Base-by-base conservation (phyloP, 176 grass and related monocot species). In the Thalia dealbata region DNA sequence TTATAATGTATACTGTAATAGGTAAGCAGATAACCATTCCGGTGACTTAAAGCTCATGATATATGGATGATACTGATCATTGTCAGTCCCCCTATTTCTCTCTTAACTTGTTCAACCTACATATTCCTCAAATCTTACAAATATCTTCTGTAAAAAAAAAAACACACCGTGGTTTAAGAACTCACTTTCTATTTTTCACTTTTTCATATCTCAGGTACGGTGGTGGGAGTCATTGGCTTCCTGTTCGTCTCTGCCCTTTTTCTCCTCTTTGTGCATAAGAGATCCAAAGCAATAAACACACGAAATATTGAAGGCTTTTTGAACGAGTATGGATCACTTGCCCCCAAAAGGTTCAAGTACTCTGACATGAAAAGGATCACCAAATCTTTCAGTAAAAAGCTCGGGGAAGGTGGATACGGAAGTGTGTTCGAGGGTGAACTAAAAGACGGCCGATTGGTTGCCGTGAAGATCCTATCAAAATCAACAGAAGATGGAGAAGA, bases 381-480 rank as follows among this genome's bases (percentile, higher is more conserved):
- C 19, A 54, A 61, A 32, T 81, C 38, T 30, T 88, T 91, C 56
- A 69, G 72, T 16, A 63, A 85, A 9, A 83, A 80, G 73, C 23
- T 91, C 19, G 89, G 89, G 67, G 75, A 85, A 78, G 89, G 80
- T 78, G 82, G 89, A 25, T 88, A 78, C 28, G 82, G 85, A 24
- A 83, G 16, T 14, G 89, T 91, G 35, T 91, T 75, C 44, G 10
- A 73, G 30, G 70, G 70, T 21, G 12, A 30, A 11, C 24, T 73
- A 7, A 0, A 73, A 11, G 44, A 70, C 14, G 67, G 43, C 10
- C 28, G 70, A 55, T 55, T 22, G 70, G 70, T 56, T 15, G 70
- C 70, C 4, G 50, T 73, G 50, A 73, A 73, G 50, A n/a, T 73
- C 45, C 51, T 73, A 32, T 38, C 13, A 25, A 55, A n/a, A 29